Evolutionary conservation across 768 basidiomycete species (phyloP).

Genomic region (Mycena chlorophos): DNA sequence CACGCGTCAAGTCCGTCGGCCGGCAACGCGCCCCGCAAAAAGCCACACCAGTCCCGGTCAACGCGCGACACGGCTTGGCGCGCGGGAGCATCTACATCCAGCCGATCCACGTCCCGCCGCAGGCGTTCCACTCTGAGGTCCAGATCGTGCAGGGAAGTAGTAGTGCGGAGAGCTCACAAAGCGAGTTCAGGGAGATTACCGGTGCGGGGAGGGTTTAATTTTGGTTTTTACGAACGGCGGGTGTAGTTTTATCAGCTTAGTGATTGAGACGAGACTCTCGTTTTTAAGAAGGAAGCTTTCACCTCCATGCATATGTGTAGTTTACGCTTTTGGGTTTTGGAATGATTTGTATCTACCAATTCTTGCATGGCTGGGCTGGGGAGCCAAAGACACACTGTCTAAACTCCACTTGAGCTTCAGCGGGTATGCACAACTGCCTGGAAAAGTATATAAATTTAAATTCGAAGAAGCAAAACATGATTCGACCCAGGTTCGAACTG

Average conservation of each 20-base stretch:
- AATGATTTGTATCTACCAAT: neutral
- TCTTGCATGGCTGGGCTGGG: too few species aligned
- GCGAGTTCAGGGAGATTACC: conserved; percentile 12
- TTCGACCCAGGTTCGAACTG: too few species aligned
- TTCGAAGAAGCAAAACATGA: too few species aligned
- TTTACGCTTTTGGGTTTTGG: too few species aligned
- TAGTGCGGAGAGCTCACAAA: conserved; percentile 19
- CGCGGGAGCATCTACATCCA: conserved; percentile 22
- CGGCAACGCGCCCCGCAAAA: conserved; percentile 17
- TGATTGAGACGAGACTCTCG: neutral
- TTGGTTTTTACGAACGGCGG: neutral
- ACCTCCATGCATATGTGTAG: too few species aligned
- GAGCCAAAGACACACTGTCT: too few species aligned
- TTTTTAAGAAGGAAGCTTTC: too few species aligned
- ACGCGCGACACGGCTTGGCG: conserved; percentile 9
- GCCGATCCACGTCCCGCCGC: conserved; percentile 20
- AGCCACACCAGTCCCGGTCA: conserved; percentile 16
- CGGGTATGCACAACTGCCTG: too few species aligned
- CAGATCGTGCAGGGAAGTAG: conserved; percentile 20
- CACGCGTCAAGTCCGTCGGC: conserved; percentile 21
- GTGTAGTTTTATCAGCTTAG: neutral
- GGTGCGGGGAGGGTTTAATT: neutral
- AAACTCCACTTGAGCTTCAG: too few species aligned
- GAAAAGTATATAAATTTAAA: too few species aligned
- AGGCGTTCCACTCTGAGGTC: conserved; percentile 12